Conservation (phyloP, 1,139 yeast genomes). For the Barnettozyma hawaiiensis region DNA sequence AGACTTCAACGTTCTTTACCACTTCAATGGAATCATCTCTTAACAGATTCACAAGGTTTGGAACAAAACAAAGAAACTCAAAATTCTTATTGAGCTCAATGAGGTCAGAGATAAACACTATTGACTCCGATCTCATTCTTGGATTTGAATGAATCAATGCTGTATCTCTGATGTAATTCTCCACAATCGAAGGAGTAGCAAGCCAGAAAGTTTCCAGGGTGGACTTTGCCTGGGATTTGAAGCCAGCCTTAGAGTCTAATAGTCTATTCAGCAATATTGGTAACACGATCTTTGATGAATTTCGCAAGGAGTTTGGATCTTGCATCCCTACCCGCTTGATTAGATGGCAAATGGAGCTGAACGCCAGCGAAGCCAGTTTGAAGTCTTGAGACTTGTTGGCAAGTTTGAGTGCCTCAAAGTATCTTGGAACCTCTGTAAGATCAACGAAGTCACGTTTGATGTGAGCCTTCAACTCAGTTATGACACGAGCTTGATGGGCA, state of each 20-base stretch:
- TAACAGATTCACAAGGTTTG: slow-evolving; percentile 36
- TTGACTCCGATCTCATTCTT: slow-evolving; percentile 39
- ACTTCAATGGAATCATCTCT: slow-evolving; percentile 32
- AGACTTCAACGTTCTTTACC: slow-evolving; percentile 30
- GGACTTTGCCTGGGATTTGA: slow-evolving; percentile 45
- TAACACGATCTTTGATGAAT: slow-evolving; percentile 44
- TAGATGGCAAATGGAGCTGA: slow-evolving; percentile 68
- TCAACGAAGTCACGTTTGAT: slow-evolving; percentile 65
- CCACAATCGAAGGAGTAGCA: slow-evolving; percentile 53
- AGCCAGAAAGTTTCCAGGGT: slow-evolving; percentile 66
- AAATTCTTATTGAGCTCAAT: slow-evolving; percentile 35
- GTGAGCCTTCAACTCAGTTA: slow-evolving; percentile 56
- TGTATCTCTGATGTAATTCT: slow-evolving; percentile 39
- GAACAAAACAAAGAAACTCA: slow-evolving; percentile 38
- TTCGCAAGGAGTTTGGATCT: slow-evolving; percentile 49
- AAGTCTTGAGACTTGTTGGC: slow-evolving; percentile 40
- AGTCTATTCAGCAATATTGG: slow-evolving; percentile 54
- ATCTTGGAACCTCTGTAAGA: slow-evolving; percentile 44
- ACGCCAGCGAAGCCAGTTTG: slow-evolving; percentile 44
- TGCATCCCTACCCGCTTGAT: slow-evolving; percentile 75
- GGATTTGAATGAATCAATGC: slow-evolving; percentile 44
- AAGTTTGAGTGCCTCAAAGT: slow-evolving; percentile 50
- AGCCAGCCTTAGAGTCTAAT: slow-evolving; percentile 41
- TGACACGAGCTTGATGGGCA: slow-evolving; percentile 35
- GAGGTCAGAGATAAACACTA: slow-evolving; percentile 34